Base-by-base conservation (phyloP, 139 green algal genomes). In the Mychonastes homosphaera region DNA sequence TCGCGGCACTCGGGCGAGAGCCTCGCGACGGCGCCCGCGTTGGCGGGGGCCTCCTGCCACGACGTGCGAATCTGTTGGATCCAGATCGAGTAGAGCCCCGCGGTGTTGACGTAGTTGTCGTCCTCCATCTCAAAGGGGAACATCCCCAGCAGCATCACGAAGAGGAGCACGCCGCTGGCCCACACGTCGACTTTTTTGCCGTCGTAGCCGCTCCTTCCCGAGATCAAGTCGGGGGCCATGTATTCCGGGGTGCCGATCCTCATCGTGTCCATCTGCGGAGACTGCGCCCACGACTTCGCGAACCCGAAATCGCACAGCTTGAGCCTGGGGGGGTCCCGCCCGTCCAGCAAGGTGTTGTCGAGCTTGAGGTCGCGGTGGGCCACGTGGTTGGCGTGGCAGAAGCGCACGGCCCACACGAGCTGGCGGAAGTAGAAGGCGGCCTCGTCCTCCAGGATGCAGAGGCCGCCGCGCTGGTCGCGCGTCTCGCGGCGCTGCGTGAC, bases 321-420 rank as follows among this genome's bases (percentile, higher is more conserved):
- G 21, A 85, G 51, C 34, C 70, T 67, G 2, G 78, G 63, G 1
- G 78, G 78, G n/a, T 65, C 40, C 47, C 74, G 63, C 48, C 32
- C 26, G 56, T 82, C 75, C 26, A 86, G 62, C 41, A 86, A 73
- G 30, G 73, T 82, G 68, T 86, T 86, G 64, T 83, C 79, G 24
- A 86, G 70, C 70, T 86, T 86, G 26, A 79, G 38, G 58, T 80
- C 68, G 16, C 79, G 66, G 79, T 95, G 87, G 0, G 85, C 87
- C 27, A 95, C 86, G 24, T 77, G 76, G 63, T 92, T 80, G 12
- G 62, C 67, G 67, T 95, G 87, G 73, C 86, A 92, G 73, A 90
- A 95, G 57, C 88, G 82, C 56, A 82, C 54, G 77, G 71, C 67
- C 78, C 56, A 77, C 2, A 96, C 62, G 49, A 95, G 86, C 78